Conservation (phyloP, 345 rosid genomes). For the Pelargonium nanum region DNA sequence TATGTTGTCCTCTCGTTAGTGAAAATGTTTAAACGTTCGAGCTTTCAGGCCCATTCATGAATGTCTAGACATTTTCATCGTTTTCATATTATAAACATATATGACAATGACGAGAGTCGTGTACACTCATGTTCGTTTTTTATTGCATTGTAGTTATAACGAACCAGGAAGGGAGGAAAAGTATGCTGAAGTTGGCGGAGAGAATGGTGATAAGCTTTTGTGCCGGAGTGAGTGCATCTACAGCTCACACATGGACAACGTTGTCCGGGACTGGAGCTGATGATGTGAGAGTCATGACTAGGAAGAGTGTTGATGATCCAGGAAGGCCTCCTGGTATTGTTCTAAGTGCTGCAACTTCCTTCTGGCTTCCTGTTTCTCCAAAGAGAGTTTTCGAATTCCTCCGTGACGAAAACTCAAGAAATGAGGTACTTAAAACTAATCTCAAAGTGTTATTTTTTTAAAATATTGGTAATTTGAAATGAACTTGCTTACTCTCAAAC, state of each 20-base stretch:
- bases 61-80: too few relatives aligned
- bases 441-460: too few relatives aligned
- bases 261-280: conserved; percentile 55
- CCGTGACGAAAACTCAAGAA: conserved; percentile 61
- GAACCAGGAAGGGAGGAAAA: conserved; percentile 56
- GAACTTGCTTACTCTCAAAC: too few relatives aligned
- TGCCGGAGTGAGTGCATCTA: conserved; percentile 59
- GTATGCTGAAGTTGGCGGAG: conserved; percentile 69
- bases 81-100: too few relatives aligned
- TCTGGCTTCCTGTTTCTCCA: conserved; percentile 80
- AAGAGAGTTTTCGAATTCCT: conserved; percentile 65
- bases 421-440: conserved; percentile 48
- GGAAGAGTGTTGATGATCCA: conserved; percentile 65
- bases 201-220: conserved; percentile 73
- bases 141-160: conserved; percentile 37
- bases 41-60: too few relatives aligned
- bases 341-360: conserved; percentile 81
- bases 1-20: too few relatives aligned
- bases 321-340: conserved; percentile 82
- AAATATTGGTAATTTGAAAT: too few relatives aligned
- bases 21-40: too few relatives aligned
- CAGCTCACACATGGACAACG: conserved; percentile 62
- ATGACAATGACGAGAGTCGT: too few relatives aligned
- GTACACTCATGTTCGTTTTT: too few relatives aligned
- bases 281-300: conserved; percentile 70